These are phyloP conservation scores for Verticillium klebahnii DNA, from an alignment of 2,329 filamentous ascomycete genomes.

Conservation along the genomic window DNA sequence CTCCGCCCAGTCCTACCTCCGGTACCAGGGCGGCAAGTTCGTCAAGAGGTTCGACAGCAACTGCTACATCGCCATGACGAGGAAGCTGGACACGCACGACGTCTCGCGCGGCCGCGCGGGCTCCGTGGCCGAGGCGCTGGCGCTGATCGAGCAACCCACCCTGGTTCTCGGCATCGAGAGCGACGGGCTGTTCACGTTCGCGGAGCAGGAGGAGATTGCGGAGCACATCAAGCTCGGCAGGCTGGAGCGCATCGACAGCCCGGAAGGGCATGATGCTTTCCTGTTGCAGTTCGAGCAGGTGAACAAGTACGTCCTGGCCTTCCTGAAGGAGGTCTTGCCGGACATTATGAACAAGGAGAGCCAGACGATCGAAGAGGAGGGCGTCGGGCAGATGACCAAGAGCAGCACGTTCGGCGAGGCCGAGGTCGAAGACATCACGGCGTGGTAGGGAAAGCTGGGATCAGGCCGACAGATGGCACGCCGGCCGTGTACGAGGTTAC, in stretches of 20 bases:
- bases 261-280: conserved; percentile 95
- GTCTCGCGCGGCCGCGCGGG: conserved; percentile 73
- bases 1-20: conserved; percentile 93
- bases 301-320: conserved; percentile 79
- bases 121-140: conserved; percentile 69
- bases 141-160: conserved; percentile 80
- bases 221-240: conserved; percentile 71
- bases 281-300: conserved; percentile 96
- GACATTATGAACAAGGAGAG: conserved; percentile 76
- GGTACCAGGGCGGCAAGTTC: conserved; percentile 95
- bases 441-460: conserved; percentile 59
- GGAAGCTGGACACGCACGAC: conserved; percentile 96
- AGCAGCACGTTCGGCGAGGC: conserved; percentile 92
- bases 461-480: not conserved
- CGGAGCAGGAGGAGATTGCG: conserved; percentile 90
- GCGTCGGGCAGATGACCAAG: conserved; percentile 66
- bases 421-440: conserved; percentile 89
- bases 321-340: conserved; percentile 76
- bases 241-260: conserved; percentile 83
- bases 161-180: conserved; percentile 92
- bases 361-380: conserved; percentile 36
- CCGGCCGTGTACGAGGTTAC: not conserved
- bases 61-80: conserved; percentile 97
- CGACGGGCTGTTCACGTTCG: conserved; percentile 94
- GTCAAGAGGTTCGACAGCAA: conserved; percentile 97